Percentiles rank a stretch among this genome's conserved stretches.
phyloP scores from a whole-genome alignment of 257 asterid genomes.

The Solanum dulcamara region DNA sequence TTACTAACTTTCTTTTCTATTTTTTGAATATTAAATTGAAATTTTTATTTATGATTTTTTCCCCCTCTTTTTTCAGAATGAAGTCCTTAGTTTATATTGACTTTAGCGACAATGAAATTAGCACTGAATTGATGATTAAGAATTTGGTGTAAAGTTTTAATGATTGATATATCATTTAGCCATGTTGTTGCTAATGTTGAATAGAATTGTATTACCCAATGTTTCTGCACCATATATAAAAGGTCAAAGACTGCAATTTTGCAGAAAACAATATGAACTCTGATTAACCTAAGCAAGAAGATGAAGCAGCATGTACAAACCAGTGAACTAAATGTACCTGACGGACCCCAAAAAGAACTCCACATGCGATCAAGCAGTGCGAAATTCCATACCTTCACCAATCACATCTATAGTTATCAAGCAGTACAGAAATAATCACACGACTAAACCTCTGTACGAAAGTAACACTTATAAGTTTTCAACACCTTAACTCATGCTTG shows the following conservation, averaged over 20 bases:
- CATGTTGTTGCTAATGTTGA: no score
- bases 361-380: neutral
- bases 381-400: neutral
- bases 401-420: neutral
- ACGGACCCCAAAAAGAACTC: neutral
- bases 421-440: neutral
- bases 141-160: constrained; percentile 8
- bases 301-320: neutral
- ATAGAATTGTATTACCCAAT: no score
- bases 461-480: neutral
- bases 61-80: neutral
- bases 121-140: neutral
- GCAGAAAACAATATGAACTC: no score
- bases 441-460: neutral
- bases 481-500: neutral
- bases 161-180: constrained; percentile 2
- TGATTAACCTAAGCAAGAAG: no score
- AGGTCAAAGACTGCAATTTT: no score
- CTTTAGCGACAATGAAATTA: neutral
- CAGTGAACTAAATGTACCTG: neutral
- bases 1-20: neutral
- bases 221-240: no score
- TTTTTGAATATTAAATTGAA: neutral
- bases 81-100: neutral
- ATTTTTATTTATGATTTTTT: neutral